These are phyloP conservation scores for Trametes maxima DNA, from an alignment of 768 basidiomycete genomes.

Conservation along the genomic window DNA sequence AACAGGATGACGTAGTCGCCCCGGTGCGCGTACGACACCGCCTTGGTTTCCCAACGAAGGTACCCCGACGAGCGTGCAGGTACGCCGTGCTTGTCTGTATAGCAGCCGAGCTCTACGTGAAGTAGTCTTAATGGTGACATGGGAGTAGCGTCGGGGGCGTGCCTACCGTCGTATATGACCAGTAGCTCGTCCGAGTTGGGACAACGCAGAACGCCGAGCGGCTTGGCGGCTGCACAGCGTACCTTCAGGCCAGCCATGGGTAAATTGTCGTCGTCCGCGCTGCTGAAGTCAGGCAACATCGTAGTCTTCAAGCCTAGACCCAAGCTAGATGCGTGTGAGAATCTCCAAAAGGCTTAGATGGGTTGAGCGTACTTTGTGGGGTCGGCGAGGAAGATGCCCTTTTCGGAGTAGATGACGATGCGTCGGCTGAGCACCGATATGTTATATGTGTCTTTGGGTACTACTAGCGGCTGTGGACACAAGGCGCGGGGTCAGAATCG, in stretches of 20 bases:
- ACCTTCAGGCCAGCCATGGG: constrained; percentile 56
- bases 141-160: background rate
- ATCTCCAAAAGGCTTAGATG: background rate
- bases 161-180: constrained; percentile 74
- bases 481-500: background rate
- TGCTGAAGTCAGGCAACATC: constrained; percentile 62
- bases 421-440: constrained; percentile 62
- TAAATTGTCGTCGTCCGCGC: constrained; percentile 41
- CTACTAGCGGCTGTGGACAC: constrained; percentile 55
- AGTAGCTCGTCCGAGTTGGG: constrained; percentile 58
- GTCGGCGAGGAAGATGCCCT: constrained; percentile 66
- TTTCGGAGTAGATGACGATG: constrained; percentile 65
- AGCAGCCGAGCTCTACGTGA: constrained; percentile 68
- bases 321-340: constrained; percentile 43
- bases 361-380: constrained; percentile 61
- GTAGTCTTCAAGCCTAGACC: constrained; percentile 33
- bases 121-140: no score
- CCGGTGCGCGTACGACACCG: constrained; percentile 60
- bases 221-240: constrained; percentile 57
- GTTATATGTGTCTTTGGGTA: constrained; percentile 71
- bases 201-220: constrained; percentile 65
- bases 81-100: constrained; percentile 68
- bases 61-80: constrained; percentile 63
- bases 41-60: constrained; percentile 80
- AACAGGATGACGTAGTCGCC: constrained; percentile 70